Base-by-base conservation (phyloP, 129 eudicot genomes). In the carrot (Daucus carota) region DNA sequence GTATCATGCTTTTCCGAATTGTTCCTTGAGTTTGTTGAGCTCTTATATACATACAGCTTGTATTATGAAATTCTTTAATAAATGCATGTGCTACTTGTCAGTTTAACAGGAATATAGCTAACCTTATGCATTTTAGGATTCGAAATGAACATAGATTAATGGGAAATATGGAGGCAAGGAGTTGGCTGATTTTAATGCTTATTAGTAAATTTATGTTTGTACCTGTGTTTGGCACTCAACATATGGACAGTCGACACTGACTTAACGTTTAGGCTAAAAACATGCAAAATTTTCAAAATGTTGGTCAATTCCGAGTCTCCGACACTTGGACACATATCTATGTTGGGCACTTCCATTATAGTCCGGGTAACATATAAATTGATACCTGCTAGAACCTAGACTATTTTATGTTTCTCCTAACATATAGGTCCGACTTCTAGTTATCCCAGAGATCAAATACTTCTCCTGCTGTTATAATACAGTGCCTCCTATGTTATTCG, bases 1-100 rank as follows among this genome's bases (percentile, higher is more conserved):
- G 98, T 93, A 82, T 76, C 60, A 34, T 69, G 44, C 69, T 36
- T 29, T 29, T 62, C 36, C 3, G 28, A 62, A 62, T 28, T 62
- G 8, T 13, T 62, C 54, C 29, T 1, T 75, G 32, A 54, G 17
- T 33, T 70, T 18, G 18, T 41, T n/a, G 5, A n/a, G 22, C 31
- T 50, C 63, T 54, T n/a, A 54, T 9, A 54, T 54, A n/a, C 63
- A 54, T 54, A n/a, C 63, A 54, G 31, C 28, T n/a, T 2, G 63
- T n/a, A n/a, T 1, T n/a, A 54, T 54, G 63, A 8, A 54, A 54
- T 54, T n/a, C 31, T n/a, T 54, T 8, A n/a, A 54, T n/a, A 22
- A 54, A 54, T 4, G 0, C 63, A 22, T 8, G 63, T 2, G 62
- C 1, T 44, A 44, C 17, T 44, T 9, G 14, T 44, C 3, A 44